These are phyloP conservation scores for Sarocladiaceae sp. DNA, from an alignment of 2,329 filamentous ascomycete genomes.

Conservation along the genomic window DNA sequence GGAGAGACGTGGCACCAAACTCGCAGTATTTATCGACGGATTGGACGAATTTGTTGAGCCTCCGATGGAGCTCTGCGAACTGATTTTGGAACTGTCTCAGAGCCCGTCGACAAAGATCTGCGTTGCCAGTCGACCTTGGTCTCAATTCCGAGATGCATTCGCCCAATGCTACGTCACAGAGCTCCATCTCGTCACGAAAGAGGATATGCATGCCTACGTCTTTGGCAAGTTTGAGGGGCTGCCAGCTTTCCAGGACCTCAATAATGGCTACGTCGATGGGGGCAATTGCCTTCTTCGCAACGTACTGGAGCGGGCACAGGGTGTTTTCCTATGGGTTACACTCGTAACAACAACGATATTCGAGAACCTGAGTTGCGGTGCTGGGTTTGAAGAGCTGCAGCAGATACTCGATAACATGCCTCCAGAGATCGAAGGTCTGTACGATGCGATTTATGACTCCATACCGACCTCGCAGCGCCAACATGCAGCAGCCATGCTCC, in stretches of 20 bases:
- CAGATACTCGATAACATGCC: conserved; percentile 1
- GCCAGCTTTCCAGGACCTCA: neutral
- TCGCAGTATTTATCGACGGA: conserved; percentile 16
- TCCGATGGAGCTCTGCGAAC: neutral
- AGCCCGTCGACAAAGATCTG: conserved; percentile 17
- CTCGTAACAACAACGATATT: conserved; percentile 1
- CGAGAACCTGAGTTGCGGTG: neutral
- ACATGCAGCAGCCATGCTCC: neutral
- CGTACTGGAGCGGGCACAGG: neutral
- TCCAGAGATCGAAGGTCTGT: neutral
- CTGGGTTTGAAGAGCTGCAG: neutral
- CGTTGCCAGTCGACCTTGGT: conserved; percentile 19
- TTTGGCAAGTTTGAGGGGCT: neutral
- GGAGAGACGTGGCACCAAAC: neutral
- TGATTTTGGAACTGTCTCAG: conserved; percentile 10
- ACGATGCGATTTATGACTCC: conserved; percentile 2
- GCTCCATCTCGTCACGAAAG: conserved; percentile 11
- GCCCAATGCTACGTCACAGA: neutral
- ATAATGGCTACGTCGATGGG: neutral
- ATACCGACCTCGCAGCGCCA: neutral
- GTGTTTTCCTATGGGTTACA: conserved; percentile 4
- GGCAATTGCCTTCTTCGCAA: neutral
- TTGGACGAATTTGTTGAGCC: conserved; percentile 17
- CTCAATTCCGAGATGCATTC: conserved; percentile 11
- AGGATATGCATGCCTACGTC: conserved; percentile 13